Conservation (phyloP, 208 protist species). For the Pavlovales sp. region DNA sequence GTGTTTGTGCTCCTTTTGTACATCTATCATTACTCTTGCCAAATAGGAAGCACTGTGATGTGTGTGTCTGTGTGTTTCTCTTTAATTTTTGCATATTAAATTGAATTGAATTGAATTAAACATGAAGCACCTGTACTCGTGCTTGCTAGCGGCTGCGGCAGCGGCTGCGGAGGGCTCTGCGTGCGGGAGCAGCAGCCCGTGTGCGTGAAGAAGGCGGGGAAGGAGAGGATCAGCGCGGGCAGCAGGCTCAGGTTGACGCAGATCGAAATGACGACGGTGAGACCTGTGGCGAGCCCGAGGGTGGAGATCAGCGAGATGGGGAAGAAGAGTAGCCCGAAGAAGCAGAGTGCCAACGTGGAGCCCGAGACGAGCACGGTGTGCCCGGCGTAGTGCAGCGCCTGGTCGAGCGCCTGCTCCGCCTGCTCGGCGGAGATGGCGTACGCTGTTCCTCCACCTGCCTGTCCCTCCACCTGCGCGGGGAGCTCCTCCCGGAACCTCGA, state of each 20-base stretch:
- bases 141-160: too few relatives aligned
- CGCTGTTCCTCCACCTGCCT: too few relatives aligned
- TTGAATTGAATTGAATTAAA: too few relatives aligned
- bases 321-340: conserved; percentile 60
- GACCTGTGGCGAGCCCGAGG: conserved; percentile 57
- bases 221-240: conserved; percentile 63
- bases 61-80: too few relatives aligned
- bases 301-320: conserved; percentile 59
- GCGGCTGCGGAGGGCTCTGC: too few relatives aligned
- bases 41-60: too few relatives aligned
- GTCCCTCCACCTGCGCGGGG: conserved; percentile 10
- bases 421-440: not conserved
- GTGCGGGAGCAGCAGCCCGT: not conserved
- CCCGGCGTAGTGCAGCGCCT: conserved; percentile 49
- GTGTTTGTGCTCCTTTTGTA: too few relatives aligned
- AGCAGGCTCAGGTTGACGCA: conserved; percentile 59
- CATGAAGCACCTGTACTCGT: too few relatives aligned
- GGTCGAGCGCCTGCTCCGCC: conserved; percentile 40
- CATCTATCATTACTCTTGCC: too few relatives aligned
- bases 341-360: conserved; percentile 57
- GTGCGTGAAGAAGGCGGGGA: conserved; percentile 59
- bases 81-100: too few relatives aligned
- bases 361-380: conserved; percentile 65
- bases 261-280: conserved; percentile 56
- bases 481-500: conserved; percentile 64